Conservation (phyloP, 2,329 filamentous ascomycete species). For the Cladosporium phlei region DNA sequence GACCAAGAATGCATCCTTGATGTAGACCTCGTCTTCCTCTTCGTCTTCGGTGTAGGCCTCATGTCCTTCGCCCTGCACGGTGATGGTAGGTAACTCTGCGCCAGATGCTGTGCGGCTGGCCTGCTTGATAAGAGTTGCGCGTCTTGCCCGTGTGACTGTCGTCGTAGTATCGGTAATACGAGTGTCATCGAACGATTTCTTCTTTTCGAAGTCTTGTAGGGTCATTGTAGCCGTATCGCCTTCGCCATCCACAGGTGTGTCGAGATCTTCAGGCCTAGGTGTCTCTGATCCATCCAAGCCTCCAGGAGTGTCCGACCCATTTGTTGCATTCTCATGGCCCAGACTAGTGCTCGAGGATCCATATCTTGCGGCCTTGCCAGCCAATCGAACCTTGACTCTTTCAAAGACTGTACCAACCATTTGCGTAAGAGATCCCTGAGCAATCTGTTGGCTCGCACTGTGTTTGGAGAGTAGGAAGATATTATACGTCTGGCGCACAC, state of each 20-base stretch:
- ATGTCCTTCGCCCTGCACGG: slow-evolving; percentile 28
- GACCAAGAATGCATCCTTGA: slow-evolving; percentile 93
- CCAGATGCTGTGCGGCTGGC: slow-evolving; percentile 42
- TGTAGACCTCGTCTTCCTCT: slow-evolving; percentile 90
- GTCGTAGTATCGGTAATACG: slow-evolving; percentile 63
- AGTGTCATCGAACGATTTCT: slow-evolving; percentile 61
- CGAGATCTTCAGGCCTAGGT: slow-evolving; percentile 29
- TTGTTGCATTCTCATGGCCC: slow-evolving; percentile 26
- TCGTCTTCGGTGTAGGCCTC: slow-evolving; percentile 65
- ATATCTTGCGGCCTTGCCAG: slow-evolving; percentile 76
- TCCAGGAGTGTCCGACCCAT: slow-evolving; percentile 26
- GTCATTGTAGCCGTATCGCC: slow-evolving; percentile 53
- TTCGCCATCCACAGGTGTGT: slow-evolving; percentile 38
- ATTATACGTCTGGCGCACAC: slow-evolving; percentile 96
- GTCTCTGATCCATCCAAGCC: slow-evolving; percentile 24
- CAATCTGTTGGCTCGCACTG: slow-evolving; percentile 91
- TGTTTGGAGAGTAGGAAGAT: slow-evolving; percentile 94
- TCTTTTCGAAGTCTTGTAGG: slow-evolving; percentile 63
- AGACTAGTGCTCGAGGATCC: slow-evolving; percentile 46
- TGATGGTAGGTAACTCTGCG: slow-evolving; percentile 35
- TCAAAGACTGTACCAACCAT: slow-evolving; percentile 99
- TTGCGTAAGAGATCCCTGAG: slow-evolving; percentile 92
- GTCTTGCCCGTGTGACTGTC: slow-evolving; percentile 57
- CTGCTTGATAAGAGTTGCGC: slow-evolving; percentile 25
- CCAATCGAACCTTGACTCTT: slow-evolving; percentile 77